Evolutionary conservation across 441 rosid species (phyloP).

Genomic region (Isatis lusitanica): DNA sequence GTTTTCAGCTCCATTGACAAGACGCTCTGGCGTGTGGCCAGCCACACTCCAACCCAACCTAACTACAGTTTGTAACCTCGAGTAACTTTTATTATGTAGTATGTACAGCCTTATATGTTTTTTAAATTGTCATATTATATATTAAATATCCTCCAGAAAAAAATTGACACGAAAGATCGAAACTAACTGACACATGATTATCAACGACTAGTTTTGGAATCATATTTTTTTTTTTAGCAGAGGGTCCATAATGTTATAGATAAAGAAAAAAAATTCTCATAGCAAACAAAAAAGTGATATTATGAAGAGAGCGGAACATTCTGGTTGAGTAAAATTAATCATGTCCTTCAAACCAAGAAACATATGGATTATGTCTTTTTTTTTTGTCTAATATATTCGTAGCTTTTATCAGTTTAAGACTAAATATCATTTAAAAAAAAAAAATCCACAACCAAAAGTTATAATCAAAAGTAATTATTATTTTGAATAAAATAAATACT

Average conservation of each 20-base stretch:
- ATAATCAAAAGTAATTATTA: background rate
- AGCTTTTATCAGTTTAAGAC: background rate
- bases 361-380: background rate
- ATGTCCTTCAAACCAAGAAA: slow-evolving; percentile 3
- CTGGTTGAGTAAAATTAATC: background rate
- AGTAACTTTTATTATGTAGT: background rate
- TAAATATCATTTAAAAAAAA: no score
- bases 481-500: background rate
- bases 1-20: slow-evolving; percentile 28
- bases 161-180: no score
- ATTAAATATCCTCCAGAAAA: background rate
- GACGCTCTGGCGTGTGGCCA: slow-evolving; percentile 27
- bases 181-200: background rate
- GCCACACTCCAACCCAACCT: slow-evolving; percentile 17
- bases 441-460: slow-evolving; percentile 1
- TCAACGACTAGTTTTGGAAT: background rate
- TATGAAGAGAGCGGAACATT: slow-evolving; percentile 13
- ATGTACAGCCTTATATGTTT: background rate
- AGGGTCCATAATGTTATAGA: background rate
- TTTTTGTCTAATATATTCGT: slow-evolving; percentile 1
- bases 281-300: background rate
- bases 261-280: no score
- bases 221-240: background rate
- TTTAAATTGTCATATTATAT: background rate
- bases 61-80: background rate